These are phyloP conservation scores for Camillea tinctor DNA, from an alignment of 2,329 filamentous ascomycete species.

Conservation along the genomic window DNA sequence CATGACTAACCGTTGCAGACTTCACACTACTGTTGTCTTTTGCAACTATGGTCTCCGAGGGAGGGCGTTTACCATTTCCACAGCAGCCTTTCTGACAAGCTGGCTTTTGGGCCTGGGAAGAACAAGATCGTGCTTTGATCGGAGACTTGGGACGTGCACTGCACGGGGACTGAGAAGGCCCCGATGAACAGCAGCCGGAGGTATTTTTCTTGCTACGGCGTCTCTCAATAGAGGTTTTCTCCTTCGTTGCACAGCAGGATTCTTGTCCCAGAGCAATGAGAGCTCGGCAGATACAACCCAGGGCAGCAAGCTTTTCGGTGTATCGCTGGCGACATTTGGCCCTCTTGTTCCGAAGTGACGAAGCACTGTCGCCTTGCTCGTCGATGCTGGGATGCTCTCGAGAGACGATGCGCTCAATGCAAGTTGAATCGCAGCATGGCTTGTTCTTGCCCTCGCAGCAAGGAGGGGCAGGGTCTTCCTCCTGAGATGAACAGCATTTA, in stretches of 20 bases:
- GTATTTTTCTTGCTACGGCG: constrained; percentile 27
- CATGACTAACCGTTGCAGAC: background rate
- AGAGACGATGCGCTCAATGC: constrained; percentile 21
- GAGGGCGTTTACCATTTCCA: background rate
- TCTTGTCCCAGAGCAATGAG: constrained; percentile 51
- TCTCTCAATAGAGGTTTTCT: constrained; percentile 25
- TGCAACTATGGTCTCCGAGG: background rate
- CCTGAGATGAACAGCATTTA: constrained; percentile 8
- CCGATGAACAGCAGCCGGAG: constrained; percentile 21
- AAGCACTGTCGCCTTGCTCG: constrained; percentile 5
- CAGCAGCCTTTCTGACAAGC: constrained; percentile 4
- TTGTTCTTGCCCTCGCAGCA: constrained; percentile 22
- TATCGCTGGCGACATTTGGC: constrained; percentile 27
- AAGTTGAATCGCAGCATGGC: constrained; percentile 40
- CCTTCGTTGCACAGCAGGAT: constrained; percentile 43
- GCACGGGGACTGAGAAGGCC: constrained; percentile 25
- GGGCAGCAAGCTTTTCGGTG: constrained; percentile 36
- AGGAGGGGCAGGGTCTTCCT: background rate
- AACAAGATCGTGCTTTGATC: background rate
- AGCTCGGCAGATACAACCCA: constrained; percentile 55
- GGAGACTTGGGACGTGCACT: constrained; percentile 10
- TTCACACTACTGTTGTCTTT: background rate
- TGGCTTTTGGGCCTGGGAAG: background rate
- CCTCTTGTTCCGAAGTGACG: constrained; percentile 37
- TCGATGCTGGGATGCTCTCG: constrained; percentile 12